Evolutionary conservation across 495 filamentous ascomycete genomes (phyloP), one percentile per base, ranked within the genome.

Genomic region (Xylona heveae): DNA sequence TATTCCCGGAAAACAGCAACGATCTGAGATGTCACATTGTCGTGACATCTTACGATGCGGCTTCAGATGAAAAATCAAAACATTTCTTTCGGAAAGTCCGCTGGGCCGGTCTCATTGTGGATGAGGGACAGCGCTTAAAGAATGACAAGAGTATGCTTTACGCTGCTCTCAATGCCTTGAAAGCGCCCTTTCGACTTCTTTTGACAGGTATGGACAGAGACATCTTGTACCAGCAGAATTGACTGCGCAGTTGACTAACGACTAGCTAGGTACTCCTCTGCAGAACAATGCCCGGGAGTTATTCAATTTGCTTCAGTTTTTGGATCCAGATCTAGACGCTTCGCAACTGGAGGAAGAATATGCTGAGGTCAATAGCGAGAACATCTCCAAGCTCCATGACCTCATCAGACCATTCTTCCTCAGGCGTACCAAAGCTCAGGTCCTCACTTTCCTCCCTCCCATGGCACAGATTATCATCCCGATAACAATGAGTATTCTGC

Each of bases 91-190:
- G 56, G 5, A 53, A 45, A 13, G 64, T 85, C 13, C 69, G 68
- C 14, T 99, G 90, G 90, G 71, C 71, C 30, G 85, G 78, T 4
- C 53, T 99, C 19, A 64, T 99, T 24, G 81, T 95, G 7, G 90
- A 99, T 43, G 90, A 99, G 56, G 90, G 88, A 8, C 90, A 99
- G 44, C 71, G 90, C 3, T 58, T 99, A 29, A 99, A 99, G 51
- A 95, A 88, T 38, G 84, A 94, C 42, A 71, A 75, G 43, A 83
- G 74, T 25, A 55, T 68, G 6, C 69, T 94, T 3, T 94, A 94
- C 49, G 59, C 57, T 29, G 66, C 75, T 3, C 61, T 99, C 8
- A 63, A 54, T 15, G 54, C 59, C 5, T 62, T 92, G 41, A 78
- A 72, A 14, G 68, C 78, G 22, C 70, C 71, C 0, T 92, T 80